These are phyloP conservation scores for Candida sakaeoensis DNA, from an alignment of 805 yeast species.

Conservation along the genomic window DNA sequence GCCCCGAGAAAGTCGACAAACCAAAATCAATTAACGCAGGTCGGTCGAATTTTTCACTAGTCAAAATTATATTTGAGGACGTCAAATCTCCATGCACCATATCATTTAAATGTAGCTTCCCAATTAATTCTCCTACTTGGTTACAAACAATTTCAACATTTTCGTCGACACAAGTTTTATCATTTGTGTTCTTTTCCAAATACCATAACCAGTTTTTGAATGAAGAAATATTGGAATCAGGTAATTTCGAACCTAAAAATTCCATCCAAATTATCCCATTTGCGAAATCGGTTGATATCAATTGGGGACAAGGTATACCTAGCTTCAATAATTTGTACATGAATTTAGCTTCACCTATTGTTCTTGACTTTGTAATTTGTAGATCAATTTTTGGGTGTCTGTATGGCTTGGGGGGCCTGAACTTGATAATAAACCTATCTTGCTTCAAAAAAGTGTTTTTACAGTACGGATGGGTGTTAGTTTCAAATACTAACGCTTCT, in stretches of 20 bases:
- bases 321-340: slow-evolving; percentile 52
- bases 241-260: slow-evolving; percentile 54
- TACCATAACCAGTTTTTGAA: slow-evolving; percentile 74
- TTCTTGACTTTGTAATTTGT: slow-evolving; percentile 71
- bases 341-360: slow-evolving; percentile 79
- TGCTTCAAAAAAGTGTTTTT: slow-evolving; percentile 21
- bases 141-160: slow-evolving; percentile 43
- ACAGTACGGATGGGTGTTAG: slow-evolving; percentile 64
- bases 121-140: slow-evolving; percentile 65
- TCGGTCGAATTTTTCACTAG: slow-evolving; percentile 8
- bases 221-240: slow-evolving; percentile 53
- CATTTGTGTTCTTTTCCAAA: slow-evolving; percentile 32
- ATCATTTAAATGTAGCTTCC: slow-evolving; percentile 67
- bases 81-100: slow-evolving; percentile 94
- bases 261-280: slow-evolving; percentile 92
- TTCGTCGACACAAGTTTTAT: slow-evolving; percentile 21
- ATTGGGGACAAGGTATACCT: slow-evolving; percentile 65
- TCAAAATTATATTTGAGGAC: slow-evolving; percentile 74
- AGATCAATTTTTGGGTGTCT: slow-evolving; percentile 82
- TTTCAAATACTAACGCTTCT: slow-evolving; percentile 74
- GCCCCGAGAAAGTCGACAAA: slow-evolving; percentile 66
- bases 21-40: slow-evolving; percentile 90
- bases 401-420: slow-evolving; percentile 85
- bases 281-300: slow-evolving; percentile 71
- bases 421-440: slow-evolving; percentile 61